These are phyloP conservation scores for Trypanosoma conorhini DNA, from an alignment of 208 protist species.

Conservation along the genomic window DNA sequence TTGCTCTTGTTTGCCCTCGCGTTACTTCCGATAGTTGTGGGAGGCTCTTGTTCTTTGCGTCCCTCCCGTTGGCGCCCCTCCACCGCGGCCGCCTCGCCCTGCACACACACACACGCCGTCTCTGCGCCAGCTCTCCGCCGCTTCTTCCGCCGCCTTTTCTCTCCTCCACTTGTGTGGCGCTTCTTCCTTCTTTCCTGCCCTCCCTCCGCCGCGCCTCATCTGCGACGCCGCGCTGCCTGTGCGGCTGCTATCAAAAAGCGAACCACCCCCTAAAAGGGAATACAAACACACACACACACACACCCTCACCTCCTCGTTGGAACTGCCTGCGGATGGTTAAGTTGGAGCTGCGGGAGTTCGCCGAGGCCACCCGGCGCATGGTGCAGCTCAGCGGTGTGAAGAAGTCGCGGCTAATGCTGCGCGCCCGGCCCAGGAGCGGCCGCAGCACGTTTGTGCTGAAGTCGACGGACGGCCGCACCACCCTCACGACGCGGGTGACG, in stretches of 20 bases:
- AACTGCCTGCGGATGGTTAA: conserved; percentile 36
- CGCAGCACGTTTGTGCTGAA: conserved; percentile 63
- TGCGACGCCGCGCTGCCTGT: neutral
- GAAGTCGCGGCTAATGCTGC: conserved; percentile 67
- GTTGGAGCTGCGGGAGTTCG: conserved; percentile 60
- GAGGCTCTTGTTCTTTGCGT: no score
- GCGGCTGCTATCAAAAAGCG: neutral
- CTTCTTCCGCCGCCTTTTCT: conserved; percentile 2
- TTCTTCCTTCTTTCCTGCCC: neutral
- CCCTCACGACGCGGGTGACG: conserved; percentile 55
- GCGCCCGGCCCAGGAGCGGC: conserved; percentile 44
- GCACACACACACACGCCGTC: no score
- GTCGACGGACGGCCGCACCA: conserved; percentile 64
- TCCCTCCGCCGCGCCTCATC: neutral
- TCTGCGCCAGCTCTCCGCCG: neutral
- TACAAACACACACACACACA: conserved; percentile 9
- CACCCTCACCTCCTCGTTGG: neutral
- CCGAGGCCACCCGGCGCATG: conserved; percentile 49
- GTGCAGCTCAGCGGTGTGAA: conserved; percentile 58
- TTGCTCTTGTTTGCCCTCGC: no score
- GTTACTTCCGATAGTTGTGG: no score
- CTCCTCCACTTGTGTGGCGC: neutral
- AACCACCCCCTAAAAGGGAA: neutral
- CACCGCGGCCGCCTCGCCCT: no score
- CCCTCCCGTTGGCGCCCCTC: no score